Conservation (phyloP, 768 basidiomycete species). For the Hericium erinaceus region DNA sequence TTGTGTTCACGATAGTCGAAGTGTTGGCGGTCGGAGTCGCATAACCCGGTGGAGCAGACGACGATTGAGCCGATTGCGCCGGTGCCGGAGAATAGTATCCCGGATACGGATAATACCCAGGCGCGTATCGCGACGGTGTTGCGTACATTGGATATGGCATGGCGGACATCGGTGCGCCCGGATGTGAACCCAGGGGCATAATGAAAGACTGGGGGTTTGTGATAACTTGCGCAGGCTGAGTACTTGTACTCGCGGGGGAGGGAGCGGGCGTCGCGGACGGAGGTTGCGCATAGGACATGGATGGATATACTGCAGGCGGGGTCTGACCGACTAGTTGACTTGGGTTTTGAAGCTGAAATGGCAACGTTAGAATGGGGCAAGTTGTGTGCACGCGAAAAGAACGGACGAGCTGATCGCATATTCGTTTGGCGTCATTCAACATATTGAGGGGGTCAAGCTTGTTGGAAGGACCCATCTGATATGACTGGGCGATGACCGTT, state of each 20-base stretch:
- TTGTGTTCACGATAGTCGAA: constrained; percentile 11
- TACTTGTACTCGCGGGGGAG: constrained; percentile 22
- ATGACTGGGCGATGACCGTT: constrained; percentile 71
- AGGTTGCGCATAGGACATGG: constrained; percentile 17
- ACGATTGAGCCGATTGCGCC: constrained; percentile 16
- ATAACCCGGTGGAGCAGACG: constrained; percentile 20
- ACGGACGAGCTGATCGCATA: constrained; percentile 68
- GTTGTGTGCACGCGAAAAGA: neutral
- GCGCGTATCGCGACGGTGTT: constrained; percentile 39
- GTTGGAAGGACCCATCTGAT: constrained; percentile 58
- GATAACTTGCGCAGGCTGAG: constrained; percentile 41
- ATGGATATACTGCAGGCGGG: constrained; percentile 50
- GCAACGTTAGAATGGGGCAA: constrained; percentile 6
- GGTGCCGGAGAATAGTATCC: constrained; percentile 20
- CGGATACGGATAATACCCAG: constrained; percentile 56
- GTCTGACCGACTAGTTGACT: constrained; percentile 58
- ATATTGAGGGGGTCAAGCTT: constrained; percentile 69
- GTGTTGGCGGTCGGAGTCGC: constrained; percentile 5
- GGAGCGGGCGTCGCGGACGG: constrained; percentile 19
- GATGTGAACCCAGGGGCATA: constrained; percentile 42
- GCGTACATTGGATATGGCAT: constrained; percentile 32
- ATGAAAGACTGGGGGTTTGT: constrained; percentile 68
- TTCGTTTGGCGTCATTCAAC: constrained; percentile 67
- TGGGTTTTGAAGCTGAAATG: constrained; percentile 59
- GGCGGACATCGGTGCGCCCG: constrained; percentile 29